Evolutionary conservation across 176 grass and related monocot species (phyloP), one percentile per base, ranked within the genome.

Genomic region (Raddia distichophylla): DNA sequence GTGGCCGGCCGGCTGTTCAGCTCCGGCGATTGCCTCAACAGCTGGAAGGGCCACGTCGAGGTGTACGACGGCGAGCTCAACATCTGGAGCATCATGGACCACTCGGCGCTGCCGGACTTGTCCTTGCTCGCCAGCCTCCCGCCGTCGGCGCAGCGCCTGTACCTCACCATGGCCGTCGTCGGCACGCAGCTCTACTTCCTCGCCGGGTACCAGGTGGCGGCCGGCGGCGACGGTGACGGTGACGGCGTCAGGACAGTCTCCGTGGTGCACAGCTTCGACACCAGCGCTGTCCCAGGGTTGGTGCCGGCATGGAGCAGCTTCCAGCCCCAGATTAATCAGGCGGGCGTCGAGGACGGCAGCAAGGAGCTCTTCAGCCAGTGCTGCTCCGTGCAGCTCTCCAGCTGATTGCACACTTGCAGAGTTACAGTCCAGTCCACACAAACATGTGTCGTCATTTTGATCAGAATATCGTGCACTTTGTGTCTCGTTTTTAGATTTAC

Each of bases 1-100:
- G 88, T 88, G 52, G 75, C 80, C 17, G 80, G 76, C 15, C 58
- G 88, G 46, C 88, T 94, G 27, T 83, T 91, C 82, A 90, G 91
- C 91, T 94, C 91, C 51, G 91, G 91, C 3, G 88, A 94, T 73
- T 94, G 91, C 88, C 91, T 94, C 75, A 90, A 90, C 79, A 73
- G 64, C 64, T 93, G 91, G 91, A 93, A 94, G 60, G 91, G 85
- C 7, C 88, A 91, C 75, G 61, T 94, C 11, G 91, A 94, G 78
- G 83, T 78, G 6, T 94, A 91, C 75, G 91, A 94, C 56, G 86
- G 91, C 59, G 83, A 86, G 52, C 88, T 94, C 75, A 94, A 94
- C 84, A 88, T 94, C 65, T 94, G 91, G 91, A 90, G 75, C 79
- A 82, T 86, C 67, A 40, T 90, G 63, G 88, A 93, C 69, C 78